Percentiles rank a stretch among this genome's conserved stretches.
Conservation (phyloP, 495 filamentous ascomycete genomes). For the Aspergillus coremiiformis region DNA sequence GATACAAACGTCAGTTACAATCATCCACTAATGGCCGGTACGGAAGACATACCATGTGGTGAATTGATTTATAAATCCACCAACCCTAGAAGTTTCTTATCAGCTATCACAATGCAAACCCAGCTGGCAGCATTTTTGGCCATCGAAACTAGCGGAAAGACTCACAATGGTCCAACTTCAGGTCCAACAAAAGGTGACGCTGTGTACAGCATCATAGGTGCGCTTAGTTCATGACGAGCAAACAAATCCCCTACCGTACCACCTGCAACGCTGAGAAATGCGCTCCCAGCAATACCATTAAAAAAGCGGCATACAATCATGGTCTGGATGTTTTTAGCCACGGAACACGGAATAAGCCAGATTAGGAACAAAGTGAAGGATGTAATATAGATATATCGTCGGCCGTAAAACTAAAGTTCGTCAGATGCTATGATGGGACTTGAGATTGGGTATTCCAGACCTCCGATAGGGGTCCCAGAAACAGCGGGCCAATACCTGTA, state of each 20-base stretch:
- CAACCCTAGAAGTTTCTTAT: conserved; percentile 27
- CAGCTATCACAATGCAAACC: neutral
- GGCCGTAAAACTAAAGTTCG: conserved; percentile 74
- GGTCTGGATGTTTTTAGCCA: conserved; percentile 75
- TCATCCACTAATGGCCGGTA: neutral
- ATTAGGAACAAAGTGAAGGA: conserved; percentile 76
- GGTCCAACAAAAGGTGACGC: conserved; percentile 66
- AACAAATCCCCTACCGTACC: conserved; percentile 92
- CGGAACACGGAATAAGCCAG: conserved; percentile 82
- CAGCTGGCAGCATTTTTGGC: neutral
- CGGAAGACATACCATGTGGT: conserved; percentile 50
- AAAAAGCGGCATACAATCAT: conserved; percentile 81
- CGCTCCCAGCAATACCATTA: conserved; percentile 74
- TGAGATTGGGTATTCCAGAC: conserved; percentile 17
- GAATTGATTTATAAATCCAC: conserved; percentile 72
- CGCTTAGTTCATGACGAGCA: conserved; percentile 60
- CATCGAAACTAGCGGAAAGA: conserved; percentile 47
- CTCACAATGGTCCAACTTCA: conserved; percentile 35
- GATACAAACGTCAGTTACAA: conserved; percentile 8
- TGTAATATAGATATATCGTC: conserved; percentile 72
- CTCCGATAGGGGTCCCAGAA: conserved; percentile 60
- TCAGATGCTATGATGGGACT: conserved; percentile 9
- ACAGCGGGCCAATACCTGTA: conserved; percentile 61
- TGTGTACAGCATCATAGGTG: conserved; percentile 81
- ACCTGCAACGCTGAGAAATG: conserved; percentile 84